Evolutionary conservation across 192 early-diverging fungal species (phyloP).

Genomic region (Entomortierella beljakovae): DNA sequence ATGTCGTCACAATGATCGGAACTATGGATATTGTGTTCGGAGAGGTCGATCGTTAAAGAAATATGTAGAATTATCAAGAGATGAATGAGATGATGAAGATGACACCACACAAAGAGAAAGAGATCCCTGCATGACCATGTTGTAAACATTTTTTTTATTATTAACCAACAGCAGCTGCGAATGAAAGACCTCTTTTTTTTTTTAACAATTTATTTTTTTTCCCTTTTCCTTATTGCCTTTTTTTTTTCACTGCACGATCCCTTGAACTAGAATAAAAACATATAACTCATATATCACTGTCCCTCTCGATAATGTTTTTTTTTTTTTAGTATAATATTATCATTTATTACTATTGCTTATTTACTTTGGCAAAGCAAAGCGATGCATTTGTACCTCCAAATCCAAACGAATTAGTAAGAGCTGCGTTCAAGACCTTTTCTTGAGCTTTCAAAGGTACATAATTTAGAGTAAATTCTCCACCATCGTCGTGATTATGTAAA

Average conservation of each 20-base stretch:
- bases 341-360: slow-evolving; percentile 32
- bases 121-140: neutral
- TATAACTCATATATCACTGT: neutral
- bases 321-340: neutral
- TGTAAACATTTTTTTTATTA: neutral
- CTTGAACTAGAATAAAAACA: slow-evolving; percentile 41
- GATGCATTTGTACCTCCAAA: slow-evolving; percentile 89
- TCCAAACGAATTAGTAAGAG: slow-evolving; percentile 91
- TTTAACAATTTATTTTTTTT: neutral
- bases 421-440: slow-evolving; percentile 68
- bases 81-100: neutral
- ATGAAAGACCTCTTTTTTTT: slow-evolving; percentile 4
- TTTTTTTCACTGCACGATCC: slow-evolving; percentile 13
- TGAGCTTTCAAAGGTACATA: slow-evolving; percentile 83
- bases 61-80: neutral
- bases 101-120: slow-evolving; percentile 1
- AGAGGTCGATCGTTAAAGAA: slow-evolving; percentile 81
- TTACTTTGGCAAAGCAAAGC: slow-evolving; percentile 71
- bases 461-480: slow-evolving; percentile 82
- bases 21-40: slow-evolving; percentile 99
- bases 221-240: neutral
- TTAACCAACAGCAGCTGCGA: neutral
- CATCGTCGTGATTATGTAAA: slow-evolving; percentile 66
- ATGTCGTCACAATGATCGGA: slow-evolving; percentile 97
- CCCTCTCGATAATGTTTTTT: neutral